Percentiles rank a stretch among this genome's conserved stretches.
Conservation (phyloP, 331 rosid species). For the Quercus tomentella region DNA sequence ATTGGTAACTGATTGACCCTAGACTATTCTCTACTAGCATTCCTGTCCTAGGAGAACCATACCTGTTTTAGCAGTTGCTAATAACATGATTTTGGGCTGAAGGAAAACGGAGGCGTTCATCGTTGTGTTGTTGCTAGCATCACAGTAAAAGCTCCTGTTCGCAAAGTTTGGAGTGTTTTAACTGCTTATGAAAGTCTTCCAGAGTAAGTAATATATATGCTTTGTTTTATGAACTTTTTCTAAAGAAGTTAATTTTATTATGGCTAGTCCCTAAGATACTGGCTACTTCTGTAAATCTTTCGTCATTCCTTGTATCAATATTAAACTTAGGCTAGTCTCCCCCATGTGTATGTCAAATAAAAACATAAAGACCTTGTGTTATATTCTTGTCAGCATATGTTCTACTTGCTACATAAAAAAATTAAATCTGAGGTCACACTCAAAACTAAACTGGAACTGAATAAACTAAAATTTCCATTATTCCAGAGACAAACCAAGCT, state of each 20-base stretch:
- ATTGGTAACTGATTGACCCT: conserved; percentile 52
- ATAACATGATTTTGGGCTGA: conserved; percentile 38
- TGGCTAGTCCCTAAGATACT: background rate
- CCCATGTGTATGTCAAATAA: background rate
- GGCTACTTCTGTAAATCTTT: background rate
- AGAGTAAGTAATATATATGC: conserved; percentile 55
- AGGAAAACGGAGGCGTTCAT: conserved; percentile 99
- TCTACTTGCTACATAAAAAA: background rate
- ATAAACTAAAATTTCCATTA: background rate
- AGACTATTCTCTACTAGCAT: conserved; percentile 16
- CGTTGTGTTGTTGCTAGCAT: conserved; percentile 94
- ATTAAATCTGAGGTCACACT: background rate
- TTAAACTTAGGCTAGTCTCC: background rate
- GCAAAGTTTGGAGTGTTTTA: conserved; percentile 84
- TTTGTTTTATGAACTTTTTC: background rate
- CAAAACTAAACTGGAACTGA: background rate
- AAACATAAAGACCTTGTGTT: background rate
- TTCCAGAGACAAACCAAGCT: background rate
- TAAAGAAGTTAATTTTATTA: background rate
- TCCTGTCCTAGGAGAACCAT: conserved; percentile 5
- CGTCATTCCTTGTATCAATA: background rate
- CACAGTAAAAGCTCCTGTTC: conserved; percentile 92
- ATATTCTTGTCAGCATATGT: background rate
- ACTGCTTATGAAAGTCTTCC: conserved; percentile 93
- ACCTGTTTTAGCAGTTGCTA: conserved; percentile 17